Conservation (phyloP, 202 grass and related monocot species). For the Dendrocalamus latiflorus region DNA sequence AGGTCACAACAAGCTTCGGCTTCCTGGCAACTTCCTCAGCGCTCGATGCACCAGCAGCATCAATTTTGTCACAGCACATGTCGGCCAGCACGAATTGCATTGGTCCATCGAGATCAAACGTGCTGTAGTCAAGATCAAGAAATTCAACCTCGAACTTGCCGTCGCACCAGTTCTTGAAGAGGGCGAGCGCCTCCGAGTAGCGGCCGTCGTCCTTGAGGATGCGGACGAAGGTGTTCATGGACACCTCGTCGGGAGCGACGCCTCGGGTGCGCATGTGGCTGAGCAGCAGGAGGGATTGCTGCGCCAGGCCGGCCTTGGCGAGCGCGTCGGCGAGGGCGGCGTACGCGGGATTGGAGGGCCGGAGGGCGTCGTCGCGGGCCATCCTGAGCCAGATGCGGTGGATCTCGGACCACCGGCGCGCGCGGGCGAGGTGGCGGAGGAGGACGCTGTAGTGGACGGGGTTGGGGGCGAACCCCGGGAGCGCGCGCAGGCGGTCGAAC, state of each 20-base stretch:
- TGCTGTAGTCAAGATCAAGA: constrained; percentile 39
- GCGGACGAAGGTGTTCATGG: constrained; percentile 62
- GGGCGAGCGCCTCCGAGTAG: constrained; percentile 30
- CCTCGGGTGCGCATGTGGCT: constrained; percentile 50
- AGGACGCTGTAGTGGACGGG: constrained; percentile 53
- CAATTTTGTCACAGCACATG: constrained; percentile 9
- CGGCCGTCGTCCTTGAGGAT: constrained; percentile 54
- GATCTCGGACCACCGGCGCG: constrained; percentile 50
- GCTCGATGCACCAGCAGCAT: not conserved
- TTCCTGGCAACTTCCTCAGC: constrained; percentile 19
- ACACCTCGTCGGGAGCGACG: constrained; percentile 52
- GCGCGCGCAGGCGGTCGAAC: constrained; percentile 47
- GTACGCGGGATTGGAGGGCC: constrained; percentile 52
- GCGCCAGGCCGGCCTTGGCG: constrained; percentile 51
- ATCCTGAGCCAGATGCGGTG: constrained; percentile 41
- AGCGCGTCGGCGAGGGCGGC: constrained; percentile 60
- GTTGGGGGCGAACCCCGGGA: constrained; percentile 43
- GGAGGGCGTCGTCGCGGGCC: constrained; percentile 27
- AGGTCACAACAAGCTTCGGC: constrained; percentile 45
- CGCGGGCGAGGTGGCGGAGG: constrained; percentile 55
- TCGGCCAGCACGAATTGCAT: constrained; percentile 48
- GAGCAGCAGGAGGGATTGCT: constrained; percentile 55
- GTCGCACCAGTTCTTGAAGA: constrained; percentile 55
- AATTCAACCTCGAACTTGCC: constrained; percentile 54
- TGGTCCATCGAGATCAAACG: constrained; percentile 21